Percentiles rank a stretch among this genome's conserved stretches.
Conservation (phyloP, 2,329 filamentous ascomycete genomes). For the Penicillium sp. region DNA sequence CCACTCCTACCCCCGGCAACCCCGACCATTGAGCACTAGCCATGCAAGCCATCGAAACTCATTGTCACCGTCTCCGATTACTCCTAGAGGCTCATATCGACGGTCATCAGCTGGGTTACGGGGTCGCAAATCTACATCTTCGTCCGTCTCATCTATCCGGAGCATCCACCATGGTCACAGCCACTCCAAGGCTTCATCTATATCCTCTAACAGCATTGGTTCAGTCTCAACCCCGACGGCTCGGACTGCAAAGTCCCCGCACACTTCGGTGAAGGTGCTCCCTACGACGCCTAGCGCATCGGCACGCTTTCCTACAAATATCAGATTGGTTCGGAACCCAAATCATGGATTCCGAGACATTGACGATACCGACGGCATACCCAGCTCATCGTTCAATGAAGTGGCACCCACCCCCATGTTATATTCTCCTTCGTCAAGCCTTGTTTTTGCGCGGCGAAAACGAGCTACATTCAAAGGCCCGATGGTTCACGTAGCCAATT, state of each 20-base stretch:
- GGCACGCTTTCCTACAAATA: constrained; percentile 78
- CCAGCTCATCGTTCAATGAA: constrained; percentile 44
- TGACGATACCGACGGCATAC: constrained; percentile 29
- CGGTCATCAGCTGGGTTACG: constrained; percentile 82
- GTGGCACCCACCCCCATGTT: constrained; percentile 41
- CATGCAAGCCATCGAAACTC: constrained; percentile 66
- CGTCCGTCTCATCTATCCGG: constrained; percentile 89
- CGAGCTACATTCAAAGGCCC: constrained; percentile 52
- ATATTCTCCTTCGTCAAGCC: constrained; percentile 46
- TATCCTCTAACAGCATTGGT: constrained; percentile 78
- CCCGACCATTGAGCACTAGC: constrained; percentile 41
- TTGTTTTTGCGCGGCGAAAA: constrained; percentile 54
- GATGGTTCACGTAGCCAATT: constrained; percentile 45
- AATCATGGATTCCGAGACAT: constrained; percentile 34
- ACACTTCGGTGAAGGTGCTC: constrained; percentile 92
- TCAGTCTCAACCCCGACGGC: constrained; percentile 71
- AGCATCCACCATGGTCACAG: constrained; percentile 88
- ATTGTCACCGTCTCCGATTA: constrained; percentile 83
- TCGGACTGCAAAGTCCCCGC: constrained; percentile 72
- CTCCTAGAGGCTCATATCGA: constrained; percentile 83
- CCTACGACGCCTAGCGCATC: constrained; percentile 81
- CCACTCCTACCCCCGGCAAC: constrained; percentile 46
- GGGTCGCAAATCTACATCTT: constrained; percentile 93
- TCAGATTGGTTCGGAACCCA: constrained; percentile 73
- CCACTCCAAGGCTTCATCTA: constrained; percentile 93